Evolutionary conservation across 176 grass and related monocot genomes (phyloP), one percentile per base, ranked within the genome.

Genomic region (Hyparrhenia diplandra): DNA sequence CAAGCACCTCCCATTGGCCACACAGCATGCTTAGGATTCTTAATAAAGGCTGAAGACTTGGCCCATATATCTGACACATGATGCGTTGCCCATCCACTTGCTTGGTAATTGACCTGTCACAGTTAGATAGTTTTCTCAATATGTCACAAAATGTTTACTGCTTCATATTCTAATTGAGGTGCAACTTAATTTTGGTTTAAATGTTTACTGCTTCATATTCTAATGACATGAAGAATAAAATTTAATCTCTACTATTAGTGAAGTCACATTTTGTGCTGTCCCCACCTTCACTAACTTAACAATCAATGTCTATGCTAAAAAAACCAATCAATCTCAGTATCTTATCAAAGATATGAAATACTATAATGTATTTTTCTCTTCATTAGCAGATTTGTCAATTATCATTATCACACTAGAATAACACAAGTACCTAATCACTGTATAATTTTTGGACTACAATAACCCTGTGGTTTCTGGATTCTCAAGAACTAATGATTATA

Each of bases 1-100:
- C 94, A 97, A 69, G 94, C 86, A 31, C 94, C 91, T 36, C 94
- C 91, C 91, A 97, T 97, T 68, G 94, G 94, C 94, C 94, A 97
- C 70, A 97, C 30, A 67, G 86, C 84, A 82, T 82, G 91, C 55
- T 75, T 25, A 61, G 91, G 88, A 20, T 93, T 71, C 49, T 73
- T 87, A 40, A 27, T 23, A 39, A 82, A 87, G 13, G 94, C 83
- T 18, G 94, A 97, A 71, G 94, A 85, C 87, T 97, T 97, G 14
- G 94, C 94, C 94, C 94, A 97, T 69, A 97, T 59, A 75, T 97
- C 94, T 17, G 94, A 69, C 46, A 85, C 84, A 24, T 97, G 94
- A 78, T 97, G 94, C 36, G 84, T 74, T 47, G 91, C 94, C 94
- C 91, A 93, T 36, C 91, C 94, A 71, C 68, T 70, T 39, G 68